phyloP scores from a whole-genome alignment of 2,329 filamentous ascomycete species.

The Mycosphaerella sp. region DNA sequence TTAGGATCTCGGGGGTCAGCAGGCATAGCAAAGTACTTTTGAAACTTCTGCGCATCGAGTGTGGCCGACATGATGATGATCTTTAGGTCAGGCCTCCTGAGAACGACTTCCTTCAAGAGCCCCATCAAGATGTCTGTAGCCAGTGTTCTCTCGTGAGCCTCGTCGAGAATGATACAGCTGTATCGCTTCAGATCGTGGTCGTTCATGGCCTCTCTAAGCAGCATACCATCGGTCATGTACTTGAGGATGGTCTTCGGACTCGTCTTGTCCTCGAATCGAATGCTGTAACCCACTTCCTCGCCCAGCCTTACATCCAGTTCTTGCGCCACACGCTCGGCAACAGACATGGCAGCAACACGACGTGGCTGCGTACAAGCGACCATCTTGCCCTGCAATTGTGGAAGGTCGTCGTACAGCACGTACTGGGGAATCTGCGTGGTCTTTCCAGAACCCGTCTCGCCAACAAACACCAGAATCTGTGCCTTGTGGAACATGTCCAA shows the following conservation, averaged over 20 bases:
- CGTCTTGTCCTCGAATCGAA: constrained; percentile 96
- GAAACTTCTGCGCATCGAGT: constrained; percentile 95
- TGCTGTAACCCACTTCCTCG: constrained; percentile 95
- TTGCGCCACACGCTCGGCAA: constrained; percentile 93
- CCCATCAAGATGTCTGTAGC: constrained; percentile 98
- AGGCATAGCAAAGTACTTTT: constrained; percentile 74
- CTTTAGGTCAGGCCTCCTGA: constrained; percentile 81
- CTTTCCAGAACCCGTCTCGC: constrained; percentile 98
- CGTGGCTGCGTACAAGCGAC: constrained; percentile 96
- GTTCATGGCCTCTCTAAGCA: constrained; percentile 92
- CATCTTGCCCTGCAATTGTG: constrained; percentile 77
- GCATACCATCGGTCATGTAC: constrained; percentile 99
- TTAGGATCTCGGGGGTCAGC: not conserved
- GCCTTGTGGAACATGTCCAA: constrained; percentile 85
- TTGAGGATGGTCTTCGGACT: constrained; percentile 85
- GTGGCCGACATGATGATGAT: constrained; percentile 99
- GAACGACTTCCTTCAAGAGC: constrained; percentile 81
- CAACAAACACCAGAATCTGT: constrained; percentile 96
- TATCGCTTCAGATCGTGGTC: constrained; percentile 88
- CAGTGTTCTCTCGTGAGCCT: constrained; percentile 95
- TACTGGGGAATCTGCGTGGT: constrained; percentile 99
- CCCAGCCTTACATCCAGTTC: constrained; percentile 92
- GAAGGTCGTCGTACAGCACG: constrained; percentile 92
- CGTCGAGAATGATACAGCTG: constrained; percentile 96
- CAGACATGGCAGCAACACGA: constrained; percentile 97